A percentile compares a stretch with the other conserved stretches of the same genome.
phyloP scores from a whole-genome alignment of 352 stramenopile genomes.

The Pythium plurisporium region DNA sequence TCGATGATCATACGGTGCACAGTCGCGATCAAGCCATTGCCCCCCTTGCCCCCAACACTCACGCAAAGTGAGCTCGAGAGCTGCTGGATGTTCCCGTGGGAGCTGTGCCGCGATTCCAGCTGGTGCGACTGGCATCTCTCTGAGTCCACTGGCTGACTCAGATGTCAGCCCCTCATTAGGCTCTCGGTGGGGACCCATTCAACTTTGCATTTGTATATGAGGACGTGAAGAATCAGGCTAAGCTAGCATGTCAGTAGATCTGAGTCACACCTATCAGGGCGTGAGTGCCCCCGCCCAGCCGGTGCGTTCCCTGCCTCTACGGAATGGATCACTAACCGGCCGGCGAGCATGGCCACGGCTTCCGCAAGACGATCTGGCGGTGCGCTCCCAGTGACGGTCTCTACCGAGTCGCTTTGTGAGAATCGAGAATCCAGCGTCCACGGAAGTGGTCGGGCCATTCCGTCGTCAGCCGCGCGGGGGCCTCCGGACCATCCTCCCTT shows the following conservation, averaged over 20 bases:
- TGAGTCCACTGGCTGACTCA: constrained; percentile 5
- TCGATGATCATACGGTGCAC: background rate
- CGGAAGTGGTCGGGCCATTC: background rate
- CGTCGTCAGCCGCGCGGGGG: too few relatives aligned
- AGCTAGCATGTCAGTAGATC: constrained; percentile 9
- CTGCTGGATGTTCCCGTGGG: constrained; percentile 6
- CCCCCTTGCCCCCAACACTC: too few relatives aligned
- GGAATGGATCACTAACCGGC: constrained; percentile 6
- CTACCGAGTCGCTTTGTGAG: background rate
- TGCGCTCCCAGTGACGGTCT: constrained; percentile 1
- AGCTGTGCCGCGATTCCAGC: constrained; percentile 10
- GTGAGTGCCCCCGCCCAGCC: background rate
- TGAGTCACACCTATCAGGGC: background rate
- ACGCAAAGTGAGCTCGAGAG: too few relatives aligned
- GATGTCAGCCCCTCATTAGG: background rate
- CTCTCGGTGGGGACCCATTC: background rate
- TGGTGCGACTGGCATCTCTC: constrained; percentile 6
- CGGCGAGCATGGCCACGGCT: background rate
- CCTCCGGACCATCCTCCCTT: too few relatives aligned
- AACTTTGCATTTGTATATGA: background rate
- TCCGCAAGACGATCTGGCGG: constrained; percentile 14
- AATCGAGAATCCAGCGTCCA: background rate
- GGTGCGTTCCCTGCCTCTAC: constrained; percentile 13
- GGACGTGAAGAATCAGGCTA: too few relatives aligned
- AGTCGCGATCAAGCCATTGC: too few relatives aligned